These are phyloP conservation scores for Pythium guiyangense DNA, from an alignment of 352 stramenopile genomes.

Conservation along the genomic window DNA sequence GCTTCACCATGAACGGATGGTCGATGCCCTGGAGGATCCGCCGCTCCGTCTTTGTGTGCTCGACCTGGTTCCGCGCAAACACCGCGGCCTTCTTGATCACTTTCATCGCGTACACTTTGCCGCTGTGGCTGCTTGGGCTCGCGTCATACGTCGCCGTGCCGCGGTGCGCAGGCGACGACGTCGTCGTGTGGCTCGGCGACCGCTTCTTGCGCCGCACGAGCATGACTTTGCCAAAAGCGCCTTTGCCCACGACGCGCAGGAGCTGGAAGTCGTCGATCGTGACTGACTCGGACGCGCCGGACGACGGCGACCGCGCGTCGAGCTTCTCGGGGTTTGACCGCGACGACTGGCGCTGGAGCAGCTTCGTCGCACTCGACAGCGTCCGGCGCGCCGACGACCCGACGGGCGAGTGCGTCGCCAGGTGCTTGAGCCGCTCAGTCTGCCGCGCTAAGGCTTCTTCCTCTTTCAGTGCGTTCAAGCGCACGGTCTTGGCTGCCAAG, in stretches of 20 bases:
- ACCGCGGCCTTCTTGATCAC: constrained; percentile 89
- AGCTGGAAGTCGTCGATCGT: constrained; percentile 54
- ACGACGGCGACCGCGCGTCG: neutral
- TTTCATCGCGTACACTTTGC: constrained; percentile 89
- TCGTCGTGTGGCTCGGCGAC: neutral
- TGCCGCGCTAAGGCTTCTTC: constrained; percentile 16
- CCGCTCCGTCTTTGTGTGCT: constrained; percentile 90
- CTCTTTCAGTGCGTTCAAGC: constrained; percentile 39
- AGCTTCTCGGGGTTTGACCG: constrained; percentile 10
- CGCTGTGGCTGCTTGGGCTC: constrained; percentile 2
- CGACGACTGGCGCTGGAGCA: constrained; percentile 9
- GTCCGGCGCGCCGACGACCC: neutral
- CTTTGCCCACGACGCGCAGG: constrained; percentile 96
- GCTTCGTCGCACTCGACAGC: neutral
- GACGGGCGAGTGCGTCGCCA: neutral
- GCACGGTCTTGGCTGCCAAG: constrained; percentile 41
- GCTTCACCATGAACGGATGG: constrained; percentile 82
- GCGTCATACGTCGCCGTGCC: constrained; percentile 3
- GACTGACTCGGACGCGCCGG: constrained; percentile 3
- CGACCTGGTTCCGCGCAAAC: constrained; percentile 86
- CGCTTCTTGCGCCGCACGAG: constrained; percentile 60
- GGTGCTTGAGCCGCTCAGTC: constrained; percentile 2
- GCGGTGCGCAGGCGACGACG: neutral
- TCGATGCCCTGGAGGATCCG: constrained; percentile 83
- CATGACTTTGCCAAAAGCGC: constrained; percentile 95